A percentile compares a stretch with the other conserved stretches of the same genome.
Evolutionary conservation across 23 red algal species (phyloP).

Genomic region (Gracilariopsis chorda): DNA sequence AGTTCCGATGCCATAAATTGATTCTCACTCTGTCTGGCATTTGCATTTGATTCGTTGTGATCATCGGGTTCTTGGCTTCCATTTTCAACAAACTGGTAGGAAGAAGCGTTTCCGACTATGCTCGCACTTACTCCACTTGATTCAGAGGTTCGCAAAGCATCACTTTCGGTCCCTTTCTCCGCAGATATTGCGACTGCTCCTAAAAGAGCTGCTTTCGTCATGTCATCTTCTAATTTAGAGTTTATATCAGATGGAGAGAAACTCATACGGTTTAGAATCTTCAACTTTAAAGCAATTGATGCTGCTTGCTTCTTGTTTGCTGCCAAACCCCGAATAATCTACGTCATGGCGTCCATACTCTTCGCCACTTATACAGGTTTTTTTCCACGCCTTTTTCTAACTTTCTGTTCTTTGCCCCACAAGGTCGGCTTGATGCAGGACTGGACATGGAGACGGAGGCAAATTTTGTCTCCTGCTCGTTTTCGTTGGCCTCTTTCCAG

Average conservation of each 20-base stretch:
- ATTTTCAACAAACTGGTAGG: no score
- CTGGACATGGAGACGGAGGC: background rate
- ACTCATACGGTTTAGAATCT: slow-evolving; percentile 7
- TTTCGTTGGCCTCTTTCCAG: no score
- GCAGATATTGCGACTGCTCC: no score
- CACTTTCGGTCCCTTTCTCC: no score
- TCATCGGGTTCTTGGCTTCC: no score
- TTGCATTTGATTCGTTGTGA: no score
- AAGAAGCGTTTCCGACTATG: background rate
- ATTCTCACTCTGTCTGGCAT: no score
- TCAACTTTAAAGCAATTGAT: background rate
- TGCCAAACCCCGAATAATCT: background rate
- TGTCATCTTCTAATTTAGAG: background rate
- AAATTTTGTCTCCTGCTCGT: no score
- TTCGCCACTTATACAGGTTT: background rate
- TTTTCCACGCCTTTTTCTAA: background rate
- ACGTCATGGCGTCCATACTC: background rate
- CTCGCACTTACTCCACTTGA: no score
- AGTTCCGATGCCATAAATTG: background rate
- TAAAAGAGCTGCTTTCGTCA: background rate
- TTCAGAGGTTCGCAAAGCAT: no score
- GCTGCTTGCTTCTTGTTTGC: background rate
- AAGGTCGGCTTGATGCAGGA: background rate
- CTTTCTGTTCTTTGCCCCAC: background rate
- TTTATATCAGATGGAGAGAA: background rate